Percentiles rank a stretch among this genome's conserved stretches.
Evolutionary conservation across 2,329 filamentous ascomycete genomes (phyloP).

Genomic region (Cryphonectria japonica): DNA sequence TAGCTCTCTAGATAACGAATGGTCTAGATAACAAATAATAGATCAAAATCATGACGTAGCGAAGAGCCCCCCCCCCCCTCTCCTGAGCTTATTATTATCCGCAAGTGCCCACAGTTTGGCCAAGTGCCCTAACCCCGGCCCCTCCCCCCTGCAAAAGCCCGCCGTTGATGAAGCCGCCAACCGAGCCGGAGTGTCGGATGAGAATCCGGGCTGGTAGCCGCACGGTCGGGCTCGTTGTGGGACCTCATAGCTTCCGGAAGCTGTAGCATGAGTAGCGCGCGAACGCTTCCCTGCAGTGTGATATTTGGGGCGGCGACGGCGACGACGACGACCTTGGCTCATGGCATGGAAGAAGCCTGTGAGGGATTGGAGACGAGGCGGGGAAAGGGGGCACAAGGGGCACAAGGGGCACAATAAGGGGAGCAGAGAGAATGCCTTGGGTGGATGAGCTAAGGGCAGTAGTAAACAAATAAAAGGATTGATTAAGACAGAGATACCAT

Average conservation of each 20-base stretch:
- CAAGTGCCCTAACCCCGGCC: not conserved
- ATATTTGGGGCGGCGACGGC: not conserved
- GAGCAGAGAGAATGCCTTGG: not conserved
- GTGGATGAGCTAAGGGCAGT: too few relatives aligned
- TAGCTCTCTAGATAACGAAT: not conserved
- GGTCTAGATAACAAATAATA: not conserved
- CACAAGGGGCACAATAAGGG: not conserved
- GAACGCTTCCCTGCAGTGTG: not conserved
- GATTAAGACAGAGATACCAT: not conserved
- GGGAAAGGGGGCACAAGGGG: not conserved
- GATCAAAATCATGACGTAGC: not conserved
- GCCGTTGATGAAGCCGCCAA: not conserved
- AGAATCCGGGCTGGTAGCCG: not conserved
- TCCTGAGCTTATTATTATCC: not conserved
- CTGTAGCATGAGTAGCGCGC: not conserved
- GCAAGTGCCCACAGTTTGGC: not conserved
- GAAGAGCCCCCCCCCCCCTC: not conserved
- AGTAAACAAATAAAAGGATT: not conserved
- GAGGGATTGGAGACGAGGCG: not conserved
- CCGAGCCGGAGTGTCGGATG: conserved; percentile 11
- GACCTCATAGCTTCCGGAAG: not conserved
- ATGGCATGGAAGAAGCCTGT: not conserved
- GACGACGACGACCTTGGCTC: not conserved
- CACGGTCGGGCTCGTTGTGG: not conserved
- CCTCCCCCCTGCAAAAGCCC: conserved; percentile 4